phyloP scores from a whole-genome alignment of 768 basidiomycete species.

The Daedaleopsis sinensis region DNA sequence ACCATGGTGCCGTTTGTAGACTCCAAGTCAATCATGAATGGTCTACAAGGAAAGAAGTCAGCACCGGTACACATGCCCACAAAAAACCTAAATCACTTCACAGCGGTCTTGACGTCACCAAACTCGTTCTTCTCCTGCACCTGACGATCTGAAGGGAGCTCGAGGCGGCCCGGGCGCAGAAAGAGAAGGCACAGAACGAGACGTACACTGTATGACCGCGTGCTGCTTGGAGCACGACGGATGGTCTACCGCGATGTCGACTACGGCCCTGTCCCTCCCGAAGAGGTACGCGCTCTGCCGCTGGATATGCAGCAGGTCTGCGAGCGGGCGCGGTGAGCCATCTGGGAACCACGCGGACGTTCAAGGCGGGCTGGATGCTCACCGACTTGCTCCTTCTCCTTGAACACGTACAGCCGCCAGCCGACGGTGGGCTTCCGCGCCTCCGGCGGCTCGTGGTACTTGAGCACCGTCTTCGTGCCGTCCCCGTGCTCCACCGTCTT shows the following conservation, averaged over 20 bases:
- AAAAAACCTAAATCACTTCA: slow-evolving; percentile 62
- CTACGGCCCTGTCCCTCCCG: slow-evolving; percentile 85
- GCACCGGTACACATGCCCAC: not conserved
- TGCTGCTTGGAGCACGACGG: slow-evolving; percentile 99
- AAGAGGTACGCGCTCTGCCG: slow-evolving; percentile 94
- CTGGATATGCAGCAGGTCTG: slow-evolving; percentile 91
- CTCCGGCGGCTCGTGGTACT: slow-evolving; percentile 99
- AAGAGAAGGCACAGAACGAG: not conserved
- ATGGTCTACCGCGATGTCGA: slow-evolving; percentile 89
- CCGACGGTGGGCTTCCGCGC: slow-evolving; percentile 87
- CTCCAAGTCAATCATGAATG: slow-evolving; percentile 96
- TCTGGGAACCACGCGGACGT: not conserved
- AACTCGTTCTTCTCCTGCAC: slow-evolving; percentile 88
- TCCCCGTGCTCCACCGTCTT: slow-evolving; percentile 82
- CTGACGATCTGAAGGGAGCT: slow-evolving; percentile 62
- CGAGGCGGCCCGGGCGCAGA: slow-evolving; percentile 9
- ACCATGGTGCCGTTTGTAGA: slow-evolving; percentile 97
- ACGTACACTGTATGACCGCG: slow-evolving; percentile 89
- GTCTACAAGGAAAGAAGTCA: slow-evolving; percentile 49
- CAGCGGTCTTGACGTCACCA: slow-evolving; percentile 71
- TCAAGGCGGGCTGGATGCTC: slow-evolving; percentile 33
- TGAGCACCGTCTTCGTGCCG: slow-evolving; percentile 83
- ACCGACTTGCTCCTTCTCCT: slow-evolving; percentile 92
- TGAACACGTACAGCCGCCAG: slow-evolving; percentile 98
- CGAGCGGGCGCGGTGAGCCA: not conserved